Evolutionary conservation across 139 green algal species (phyloP), one percentile per base, ranked within the genome.

Genomic region (Edaphochlamys debaryana): DNA sequence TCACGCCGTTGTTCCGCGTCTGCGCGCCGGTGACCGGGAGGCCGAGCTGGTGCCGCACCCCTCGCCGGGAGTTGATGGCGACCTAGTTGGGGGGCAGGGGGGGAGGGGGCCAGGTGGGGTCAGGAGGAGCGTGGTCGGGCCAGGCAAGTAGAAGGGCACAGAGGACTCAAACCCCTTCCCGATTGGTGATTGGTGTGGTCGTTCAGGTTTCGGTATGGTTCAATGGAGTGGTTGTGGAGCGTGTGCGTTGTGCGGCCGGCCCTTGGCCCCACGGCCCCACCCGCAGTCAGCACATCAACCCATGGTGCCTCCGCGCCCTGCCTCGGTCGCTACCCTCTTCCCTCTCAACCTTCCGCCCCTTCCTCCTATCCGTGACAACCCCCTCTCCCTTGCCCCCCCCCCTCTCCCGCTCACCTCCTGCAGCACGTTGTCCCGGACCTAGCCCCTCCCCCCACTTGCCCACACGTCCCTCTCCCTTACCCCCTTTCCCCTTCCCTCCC

Each of bases 1-100:
- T 88, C 3, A 69, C 38, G 29, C 7, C 64, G 76, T 88, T 88
- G 56, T 66, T 81, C 15, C 79, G 84, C 4, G 77, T 88, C 3
- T 60, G 11, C 4, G 52, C 34, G 8, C 77, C 60, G 27, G 15
- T 67, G 19, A 85, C 72, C 1, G 84, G 70, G 54, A 89, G n/a
- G 17, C 79, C 79, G 34, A 79, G 68, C 54, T 71, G 29, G 60
- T 87, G 85, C 25, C 80, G 78, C 34, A 66, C 27, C 17, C 76
- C 76, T 5, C 76, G 62, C 42, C 42, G 62, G 42, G 76, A 74
- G 34, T 66, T 66, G 41, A 82, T 66, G 25, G 63, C 76, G n/a
- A 82, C 63, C 76, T 82, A 41, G 32, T 32, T 30, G 32, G 20
- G 32, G 63, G 32, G 15, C 4, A 69, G 32, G 11, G 32, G 27